phyloP scores from a whole-genome alignment of 164 flowering plant species.

The Chloranthus sessilifolius region DNA sequence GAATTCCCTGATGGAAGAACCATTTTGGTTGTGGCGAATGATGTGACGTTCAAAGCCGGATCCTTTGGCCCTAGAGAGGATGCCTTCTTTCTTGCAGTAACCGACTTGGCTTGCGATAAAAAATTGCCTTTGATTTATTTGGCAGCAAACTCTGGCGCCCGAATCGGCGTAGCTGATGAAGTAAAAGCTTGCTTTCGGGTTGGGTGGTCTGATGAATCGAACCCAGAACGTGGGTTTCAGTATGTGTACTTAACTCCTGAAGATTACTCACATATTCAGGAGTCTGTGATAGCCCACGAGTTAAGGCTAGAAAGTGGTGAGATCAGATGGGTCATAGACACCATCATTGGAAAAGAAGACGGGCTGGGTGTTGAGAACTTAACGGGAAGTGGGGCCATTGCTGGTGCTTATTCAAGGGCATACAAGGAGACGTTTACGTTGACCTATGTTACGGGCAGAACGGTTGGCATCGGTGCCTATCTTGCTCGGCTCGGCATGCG shows the following conservation, averaged over 20 bases:
- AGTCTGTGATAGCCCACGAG: conserved; percentile 92
- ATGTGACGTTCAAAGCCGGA: conserved; percentile 94
- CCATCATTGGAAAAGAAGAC: conserved; percentile 93
- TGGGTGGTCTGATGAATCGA: conserved; percentile 93
- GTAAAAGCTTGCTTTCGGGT: conserved; percentile 82
- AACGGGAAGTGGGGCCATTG: conserved; percentile 98
- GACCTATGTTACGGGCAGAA: conserved; percentile 97
- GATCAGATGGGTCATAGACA: conserved; percentile 91
- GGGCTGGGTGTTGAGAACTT: conserved; percentile 95
- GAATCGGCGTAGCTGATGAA: conserved; percentile 99
- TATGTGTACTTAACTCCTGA: conserved; percentile 85
- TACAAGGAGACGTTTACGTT: conserved; percentile 93
- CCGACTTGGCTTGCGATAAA: conserved; percentile 77
- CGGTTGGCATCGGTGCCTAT: conserved; percentile 99
- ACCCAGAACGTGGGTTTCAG: conserved; percentile 91
- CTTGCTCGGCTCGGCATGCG: conserved; percentile 99
- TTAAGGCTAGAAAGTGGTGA: conserved; percentile 66
- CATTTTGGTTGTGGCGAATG: conserved; percentile 74
- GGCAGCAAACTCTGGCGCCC: conserved; percentile 99
- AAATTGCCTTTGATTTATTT: conserved; percentile 87
- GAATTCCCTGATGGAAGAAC: conserved; percentile 90
- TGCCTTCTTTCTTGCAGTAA: conserved; percentile 91
- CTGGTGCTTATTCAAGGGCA: conserved; percentile 94
- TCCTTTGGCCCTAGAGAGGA: conserved; percentile 99
- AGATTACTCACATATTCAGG: conserved; percentile 52